Percentiles rank a stretch among this genome's conserved stretches.
Conservation (phyloP, 2,329 filamentous ascomycete species). For the Sclerotinia minor region DNA sequence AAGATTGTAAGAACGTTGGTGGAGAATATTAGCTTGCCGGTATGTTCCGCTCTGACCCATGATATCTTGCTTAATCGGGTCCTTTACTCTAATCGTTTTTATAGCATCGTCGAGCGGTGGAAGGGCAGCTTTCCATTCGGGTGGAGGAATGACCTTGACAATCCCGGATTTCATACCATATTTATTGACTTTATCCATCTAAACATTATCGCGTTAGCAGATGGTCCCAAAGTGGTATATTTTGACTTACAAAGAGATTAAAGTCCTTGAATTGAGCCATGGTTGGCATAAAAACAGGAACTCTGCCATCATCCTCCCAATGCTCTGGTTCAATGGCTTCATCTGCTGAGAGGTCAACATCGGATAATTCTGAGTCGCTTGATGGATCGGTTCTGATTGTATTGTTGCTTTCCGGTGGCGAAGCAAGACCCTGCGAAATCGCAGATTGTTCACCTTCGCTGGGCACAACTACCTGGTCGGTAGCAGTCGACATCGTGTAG, state of each 20-base stretch:
- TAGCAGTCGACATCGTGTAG: slow-evolving; percentile 37
- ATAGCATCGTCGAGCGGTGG: slow-evolving; percentile 79
- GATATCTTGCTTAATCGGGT: slow-evolving; percentile 98
- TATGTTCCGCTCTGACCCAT: slow-evolving; percentile 94
- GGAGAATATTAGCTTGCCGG: slow-evolving; percentile 94
- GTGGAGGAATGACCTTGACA: slow-evolving; percentile 89
- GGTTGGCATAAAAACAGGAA: slow-evolving; percentile 92
- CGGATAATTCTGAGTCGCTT: slow-evolving; percentile 65
- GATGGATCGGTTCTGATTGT: slow-evolving; percentile 55
- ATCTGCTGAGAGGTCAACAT: slow-evolving; percentile 54
- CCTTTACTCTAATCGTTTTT: slow-evolving; percentile 89
- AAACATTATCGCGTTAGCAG: slow-evolving; percentile 29
- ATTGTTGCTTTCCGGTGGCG: slow-evolving; percentile 64
- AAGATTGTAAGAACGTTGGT: slow-evolving; percentile 92
- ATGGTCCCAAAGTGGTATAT: background rate
- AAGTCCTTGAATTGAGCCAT: slow-evolving; percentile 96
- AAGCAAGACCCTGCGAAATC: slow-evolving; percentile 49
- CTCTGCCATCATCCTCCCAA: slow-evolving; percentile 69
- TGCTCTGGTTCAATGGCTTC: slow-evolving; percentile 84
- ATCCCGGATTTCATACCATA: slow-evolving; percentile 98
- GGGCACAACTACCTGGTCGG: slow-evolving; percentile 33
- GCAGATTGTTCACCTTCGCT: slow-evolving; percentile 28
- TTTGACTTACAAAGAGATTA: slow-evolving; percentile 72
- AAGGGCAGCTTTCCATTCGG: slow-evolving; percentile 86
- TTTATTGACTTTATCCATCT: slow-evolving; percentile 79